phyloP scores from a whole-genome alignment of 2,329 filamentous ascomycete genomes.

The Aspergillus fischeri region DNA sequence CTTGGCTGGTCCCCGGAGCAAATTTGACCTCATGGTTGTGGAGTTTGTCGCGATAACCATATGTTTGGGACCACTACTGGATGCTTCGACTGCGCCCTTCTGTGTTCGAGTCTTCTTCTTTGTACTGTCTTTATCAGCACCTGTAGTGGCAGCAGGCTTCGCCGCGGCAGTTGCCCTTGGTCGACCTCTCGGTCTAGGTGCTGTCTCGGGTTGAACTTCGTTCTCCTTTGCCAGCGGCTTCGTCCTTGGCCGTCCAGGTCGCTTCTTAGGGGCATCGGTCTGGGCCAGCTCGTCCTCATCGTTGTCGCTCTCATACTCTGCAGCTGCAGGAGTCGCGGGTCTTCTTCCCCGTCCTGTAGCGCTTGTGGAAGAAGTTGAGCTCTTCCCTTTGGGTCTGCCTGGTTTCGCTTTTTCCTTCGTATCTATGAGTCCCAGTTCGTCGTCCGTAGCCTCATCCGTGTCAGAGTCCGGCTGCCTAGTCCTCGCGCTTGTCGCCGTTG shows the following conservation, averaged over 20 bases:
- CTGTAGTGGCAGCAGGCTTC: slow-evolving; percentile 12
- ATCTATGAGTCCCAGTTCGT: slow-evolving; percentile 20
- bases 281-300: slow-evolving; percentile 24
- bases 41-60: slow-evolving; percentile 28
- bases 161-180: slow-evolving; percentile 21
- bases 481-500: neutral
- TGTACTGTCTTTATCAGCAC: slow-evolving; percentile 11
- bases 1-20: slow-evolving; percentile 28
- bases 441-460: slow-evolving; percentile 22
- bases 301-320: slow-evolving; percentile 11
- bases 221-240: slow-evolving; percentile 10
- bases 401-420: slow-evolving; percentile 5
- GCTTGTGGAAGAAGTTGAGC: slow-evolving; percentile 6
- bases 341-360: slow-evolving; percentile 10
- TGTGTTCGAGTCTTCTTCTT: slow-evolving; percentile 9
- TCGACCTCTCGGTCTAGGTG: slow-evolving; percentile 26
- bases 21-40: slow-evolving; percentile 25
- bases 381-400: slow-evolving; percentile 9
- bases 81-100: slow-evolving; percentile 5
- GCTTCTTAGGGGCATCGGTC: slow-evolving; percentile 20
- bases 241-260: slow-evolving; percentile 15
- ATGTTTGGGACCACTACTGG: slow-evolving; percentile 16
- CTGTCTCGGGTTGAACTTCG: slow-evolving; percentile 9
- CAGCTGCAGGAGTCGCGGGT: neutral
- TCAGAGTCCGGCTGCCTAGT: slow-evolving; percentile 7